Evolutionary conservation across 805 yeast species (phyloP), one percentile per base, ranked within the genome.

Genomic region (Nakazawaea anatomiae): DNA sequence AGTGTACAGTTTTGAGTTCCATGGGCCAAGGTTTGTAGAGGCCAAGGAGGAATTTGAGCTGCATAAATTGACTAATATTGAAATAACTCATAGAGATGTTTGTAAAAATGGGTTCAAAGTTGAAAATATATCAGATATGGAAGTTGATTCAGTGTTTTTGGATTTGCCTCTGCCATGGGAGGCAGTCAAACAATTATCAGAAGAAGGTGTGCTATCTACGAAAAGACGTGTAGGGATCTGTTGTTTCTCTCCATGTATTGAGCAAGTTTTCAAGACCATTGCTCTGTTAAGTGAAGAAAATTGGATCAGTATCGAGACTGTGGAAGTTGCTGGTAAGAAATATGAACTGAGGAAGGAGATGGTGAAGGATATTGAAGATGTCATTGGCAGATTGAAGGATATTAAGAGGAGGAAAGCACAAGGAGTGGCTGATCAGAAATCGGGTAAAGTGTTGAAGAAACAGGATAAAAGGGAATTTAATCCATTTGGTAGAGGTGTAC

Each of bases 121-220:
- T 32, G 70, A 66, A 4, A 67, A 70, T 1, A 65, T 64, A 1
- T 48, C 57, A 0, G 59, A 59, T 0, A 57, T 85, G n/a, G 67
- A 76, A 40, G 96, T 90, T 0, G 84, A 84, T 51, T 83, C 85
- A 2, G 80, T 94, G 0, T 94, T 94, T 61, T 74, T 94, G 55
- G 99, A 94, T 64, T 75, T 94, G 45, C 99, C 99, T 4, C 83
- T 96, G 5, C 99, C 99, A 7, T 92, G 98, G 97, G 82, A 82
- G 38, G 99, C 99, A 5, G 86, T 94, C 48, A 89, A 89, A 6
- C 85, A 86, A 66, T 68, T 92, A 44, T 69, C 73, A 10, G 47
- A 58, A 44, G 68, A 73, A 10, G 46, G 58, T 2, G 95, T 87
- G 1, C 75, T 87, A 12, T 69, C 86, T 7, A 65, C 70, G 7